Evolutionary conservation across 192 early-diverging fungal genomes (phyloP), one percentile per base, ranked within the genome.

Genomic region (Backusella luteola): DNA sequence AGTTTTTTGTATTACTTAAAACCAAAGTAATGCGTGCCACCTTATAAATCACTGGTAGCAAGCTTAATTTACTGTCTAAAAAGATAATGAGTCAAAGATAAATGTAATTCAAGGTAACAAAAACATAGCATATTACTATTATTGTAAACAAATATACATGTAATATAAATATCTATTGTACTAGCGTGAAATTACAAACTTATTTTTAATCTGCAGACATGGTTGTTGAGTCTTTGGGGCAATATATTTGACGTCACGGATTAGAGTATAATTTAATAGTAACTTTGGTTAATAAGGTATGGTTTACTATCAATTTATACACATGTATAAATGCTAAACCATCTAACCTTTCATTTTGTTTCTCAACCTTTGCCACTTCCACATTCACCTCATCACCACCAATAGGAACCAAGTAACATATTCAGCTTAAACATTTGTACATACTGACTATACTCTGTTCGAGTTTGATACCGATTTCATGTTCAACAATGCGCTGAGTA

Each of bases 381-480:
- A 82, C 98, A 95, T 84, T 98, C 95, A 19, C 96, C 96, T 96
- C 96, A 97, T 94, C 70, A 23, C 94, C 94, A 74, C 98, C 94
- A 23, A 91, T 95, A 17, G 95, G 93, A 21, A 96, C 96, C 74
- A 96, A 73, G 81, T 98, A 99, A 76, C 97, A 96, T 66, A 99
- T 97, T 42, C 93, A 39, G 87, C 17, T 96, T 98, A 77, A 3
- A 99, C 84, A 82, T 73, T 93, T 75, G 78, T 97, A 91, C 41
- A 90, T 77, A 19, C 96, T 94, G 80, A 97, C 67, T 5, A 92
- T 92, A 9, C 97, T 91, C 78, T 96, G 87, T 68, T 87, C 75
- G 7, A 3, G 84, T 68, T 84, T 84, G 69, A 98, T 98, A 36
- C 98, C 96, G 67, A 99, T 87, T 81, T 99, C 98, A 80, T 98